These are phyloP conservation scores for Cenchrus fungigraminus DNA, from an alignment of 176 grass and related monocot species.

Conservation along the genomic window DNA sequence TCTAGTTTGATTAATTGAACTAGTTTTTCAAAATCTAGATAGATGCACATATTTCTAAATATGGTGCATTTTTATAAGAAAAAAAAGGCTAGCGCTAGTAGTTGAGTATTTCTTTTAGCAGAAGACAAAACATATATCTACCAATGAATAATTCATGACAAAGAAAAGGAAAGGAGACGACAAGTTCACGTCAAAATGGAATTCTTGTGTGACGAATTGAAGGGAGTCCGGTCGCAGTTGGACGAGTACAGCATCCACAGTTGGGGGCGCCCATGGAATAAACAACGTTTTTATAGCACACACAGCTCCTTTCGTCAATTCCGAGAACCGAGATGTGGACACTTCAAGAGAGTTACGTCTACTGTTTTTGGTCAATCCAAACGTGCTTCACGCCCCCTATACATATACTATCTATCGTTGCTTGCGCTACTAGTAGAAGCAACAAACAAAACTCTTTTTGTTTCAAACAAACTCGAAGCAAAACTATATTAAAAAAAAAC, in stretches of 20 bases:
- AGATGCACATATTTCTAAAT: too few species aligned
- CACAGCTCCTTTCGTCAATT: neutral
- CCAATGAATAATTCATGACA: too few species aligned
- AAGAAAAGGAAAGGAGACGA: too few species aligned
- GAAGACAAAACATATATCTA: too few species aligned
- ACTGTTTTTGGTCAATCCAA: conserved; percentile 14
- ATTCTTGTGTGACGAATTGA: neutral
- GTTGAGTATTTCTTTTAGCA: too few species aligned
- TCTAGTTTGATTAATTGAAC: too few species aligned
- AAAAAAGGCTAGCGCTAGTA: too few species aligned
- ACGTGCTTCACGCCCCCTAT: conserved; percentile 18
- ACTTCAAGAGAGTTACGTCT: neutral
- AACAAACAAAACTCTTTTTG: neutral
- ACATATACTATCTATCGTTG: neutral
- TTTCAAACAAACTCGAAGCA: neutral
- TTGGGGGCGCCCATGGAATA: neutral
- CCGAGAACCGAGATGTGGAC: neutral
- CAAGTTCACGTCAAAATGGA: neutral
- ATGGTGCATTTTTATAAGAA: too few species aligned
- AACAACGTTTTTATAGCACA: neutral
- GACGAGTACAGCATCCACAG: neutral
- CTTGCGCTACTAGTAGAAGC: neutral
- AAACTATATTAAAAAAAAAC: neutral
- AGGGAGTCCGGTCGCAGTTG: neutral
- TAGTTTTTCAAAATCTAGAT: too few species aligned